Percentiles rank a stretch among this genome's conserved stretches.
phyloP scores from a whole-genome alignment of 2,329 filamentous ascomycete species.

The Aspergillus clavatus region DNA sequence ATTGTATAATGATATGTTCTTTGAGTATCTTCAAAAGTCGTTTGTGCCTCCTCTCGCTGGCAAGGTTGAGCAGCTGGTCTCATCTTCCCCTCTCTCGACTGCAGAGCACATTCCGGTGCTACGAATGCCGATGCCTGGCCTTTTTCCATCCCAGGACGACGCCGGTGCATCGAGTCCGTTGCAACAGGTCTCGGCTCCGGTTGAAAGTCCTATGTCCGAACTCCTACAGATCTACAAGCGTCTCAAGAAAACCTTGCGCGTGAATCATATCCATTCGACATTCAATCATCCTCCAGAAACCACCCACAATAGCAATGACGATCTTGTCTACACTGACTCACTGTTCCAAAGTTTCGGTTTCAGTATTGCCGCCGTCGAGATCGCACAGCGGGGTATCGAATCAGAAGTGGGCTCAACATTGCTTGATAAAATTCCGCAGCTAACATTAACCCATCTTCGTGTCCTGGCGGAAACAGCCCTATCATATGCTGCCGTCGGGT shows the following conservation, averaged over 20 bases:
- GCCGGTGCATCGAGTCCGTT: slow-evolving; percentile 26
- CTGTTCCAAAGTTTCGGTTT: slow-evolving; percentile 60
- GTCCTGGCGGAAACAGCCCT: slow-evolving; percentile 83
- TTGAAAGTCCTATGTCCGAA: slow-evolving; percentile 40
- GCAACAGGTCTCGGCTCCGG: slow-evolving; percentile 25
- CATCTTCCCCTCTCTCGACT: slow-evolving; percentile 24
- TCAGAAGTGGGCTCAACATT: slow-evolving; percentile 68
- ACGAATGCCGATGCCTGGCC: slow-evolving; percentile 35
- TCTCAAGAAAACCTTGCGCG: slow-evolving; percentile 51
- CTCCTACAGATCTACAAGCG: slow-evolving; percentile 54
- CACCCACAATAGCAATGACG: slow-evolving; percentile 35
- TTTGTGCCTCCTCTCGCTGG: slow-evolving; percentile 49
- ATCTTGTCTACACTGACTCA: slow-evolving; percentile 45
- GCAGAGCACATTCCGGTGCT: slow-evolving; percentile 26
- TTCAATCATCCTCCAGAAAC: slow-evolving; percentile 43
- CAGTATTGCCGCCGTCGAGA: slow-evolving; percentile 84
- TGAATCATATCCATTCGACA: slow-evolving; percentile 47
- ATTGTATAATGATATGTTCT: slow-evolving; percentile 46
- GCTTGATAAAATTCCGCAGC: slow-evolving; percentile 76
- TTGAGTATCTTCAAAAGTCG: slow-evolving; percentile 47
- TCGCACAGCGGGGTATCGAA: slow-evolving; percentile 81
- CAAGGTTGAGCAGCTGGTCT: slow-evolving; percentile 33
- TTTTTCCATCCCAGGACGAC: slow-evolving; percentile 36
- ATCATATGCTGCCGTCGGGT: slow-evolving; percentile 75
- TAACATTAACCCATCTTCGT: slow-evolving; percentile 78